These are phyloP conservation scores for Aspergillus sclerotioniger DNA, from an alignment of 495 filamentous ascomycete species.

Conservation along the genomic window DNA sequence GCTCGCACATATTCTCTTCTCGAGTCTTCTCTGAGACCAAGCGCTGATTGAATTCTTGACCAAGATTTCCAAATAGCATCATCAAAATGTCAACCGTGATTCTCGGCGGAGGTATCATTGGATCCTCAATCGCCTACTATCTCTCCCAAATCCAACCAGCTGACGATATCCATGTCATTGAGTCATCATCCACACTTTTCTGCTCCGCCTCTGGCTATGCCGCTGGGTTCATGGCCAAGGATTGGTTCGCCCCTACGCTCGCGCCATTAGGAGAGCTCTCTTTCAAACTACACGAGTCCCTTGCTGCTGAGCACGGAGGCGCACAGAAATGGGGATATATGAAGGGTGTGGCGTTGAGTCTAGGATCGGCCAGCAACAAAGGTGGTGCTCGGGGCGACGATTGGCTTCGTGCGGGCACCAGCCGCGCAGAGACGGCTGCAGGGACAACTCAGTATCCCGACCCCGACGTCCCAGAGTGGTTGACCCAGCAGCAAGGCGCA, in stretches of 20 bases:
- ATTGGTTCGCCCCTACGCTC: slow-evolving; percentile 62
- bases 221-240: slow-evolving; percentile 70
- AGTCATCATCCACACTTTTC: slow-evolving; percentile 63
- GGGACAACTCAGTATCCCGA: slow-evolving; percentile 9
- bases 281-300: slow-evolving; percentile 63
- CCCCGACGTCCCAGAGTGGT: slow-evolving; percentile 51
- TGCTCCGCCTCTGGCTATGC: slow-evolving; percentile 70
- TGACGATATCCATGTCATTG: slow-evolving; percentile 65
- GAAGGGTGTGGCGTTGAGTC: slow-evolving; percentile 58
- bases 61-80: too few relatives aligned
- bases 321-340: slow-evolving; percentile 67
- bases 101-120: slow-evolving; percentile 77
- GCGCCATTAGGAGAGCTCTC: slow-evolving; percentile 61
- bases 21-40: too few relatives aligned
- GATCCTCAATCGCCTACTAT: slow-evolving; percentile 75
- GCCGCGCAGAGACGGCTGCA: slow-evolving; percentile 57
- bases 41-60: too few relatives aligned
- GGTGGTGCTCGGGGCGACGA: slow-evolving; percentile 49
- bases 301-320: slow-evolving; percentile 62
- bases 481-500: slow-evolving; percentile 50
- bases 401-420: slow-evolving; percentile 63
- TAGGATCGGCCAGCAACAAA: slow-evolving; percentile 30
- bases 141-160: slow-evolving; percentile 47
- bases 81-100: slow-evolving; percentile 60
- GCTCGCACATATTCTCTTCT: background rate